phyloP scores from a whole-genome alignment of 192 early-diverging fungal species.

The Anaeromyces robustus region DNA sequence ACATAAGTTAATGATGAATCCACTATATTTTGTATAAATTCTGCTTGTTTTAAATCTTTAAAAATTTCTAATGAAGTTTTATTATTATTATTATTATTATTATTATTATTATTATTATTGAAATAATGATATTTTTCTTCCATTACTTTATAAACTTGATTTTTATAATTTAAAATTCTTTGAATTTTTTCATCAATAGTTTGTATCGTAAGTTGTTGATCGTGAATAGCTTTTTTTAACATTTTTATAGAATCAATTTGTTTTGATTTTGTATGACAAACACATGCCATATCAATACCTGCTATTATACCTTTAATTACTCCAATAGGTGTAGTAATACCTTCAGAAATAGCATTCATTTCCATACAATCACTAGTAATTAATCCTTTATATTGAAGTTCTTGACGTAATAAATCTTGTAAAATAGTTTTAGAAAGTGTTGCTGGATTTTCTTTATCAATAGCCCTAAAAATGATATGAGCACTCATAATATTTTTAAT shows the following conservation, averaged over 20 bases:
- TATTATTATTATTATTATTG: no score
- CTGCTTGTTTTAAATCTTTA: not conserved
- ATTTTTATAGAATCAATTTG: not conserved
- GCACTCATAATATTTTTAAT: not conserved
- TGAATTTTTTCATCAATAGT: not conserved
- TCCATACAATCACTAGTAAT: not conserved
- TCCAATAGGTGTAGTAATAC: not conserved
- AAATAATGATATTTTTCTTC: no score
- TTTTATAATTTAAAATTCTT: not conserved
- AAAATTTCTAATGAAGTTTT: not conserved
- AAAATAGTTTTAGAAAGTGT: not conserved
- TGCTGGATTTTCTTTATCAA: not conserved
- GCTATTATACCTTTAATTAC: not conserved
- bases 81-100: not conserved
- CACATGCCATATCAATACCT: not conserved
- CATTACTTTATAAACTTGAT: not conserved
- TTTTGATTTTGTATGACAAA: not conserved
- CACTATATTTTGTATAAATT: not conserved
- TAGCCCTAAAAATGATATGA: not conserved
- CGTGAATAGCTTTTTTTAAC: not conserved
- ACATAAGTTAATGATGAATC: not conserved
- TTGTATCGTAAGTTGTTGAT: not conserved
- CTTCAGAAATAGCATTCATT: not conserved
- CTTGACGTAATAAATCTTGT: not conserved
- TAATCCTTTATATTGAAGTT: not conserved